These are phyloP conservation scores for Trichosporon inkin DNA, from an alignment of 1,284 basidiomycete species.

Conservation along the genomic window DNA sequence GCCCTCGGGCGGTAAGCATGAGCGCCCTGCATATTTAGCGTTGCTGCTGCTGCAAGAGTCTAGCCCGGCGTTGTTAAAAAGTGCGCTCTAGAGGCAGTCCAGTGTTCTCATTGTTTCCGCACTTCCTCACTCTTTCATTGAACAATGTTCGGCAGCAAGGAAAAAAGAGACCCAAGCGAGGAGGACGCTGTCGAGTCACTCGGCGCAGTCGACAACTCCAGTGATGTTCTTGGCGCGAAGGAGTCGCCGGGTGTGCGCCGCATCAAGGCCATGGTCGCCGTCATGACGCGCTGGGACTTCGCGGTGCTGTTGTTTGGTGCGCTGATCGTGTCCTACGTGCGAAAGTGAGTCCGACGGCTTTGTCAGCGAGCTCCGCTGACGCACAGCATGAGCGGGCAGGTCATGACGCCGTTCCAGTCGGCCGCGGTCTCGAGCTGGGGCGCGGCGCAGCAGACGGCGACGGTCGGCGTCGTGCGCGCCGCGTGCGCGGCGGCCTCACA, in stretches of 20 bases:
- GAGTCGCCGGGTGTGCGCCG: slow-evolving; percentile 14
- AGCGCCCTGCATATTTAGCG: no score
- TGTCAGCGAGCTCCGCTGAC: neutral
- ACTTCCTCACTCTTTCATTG: no score
- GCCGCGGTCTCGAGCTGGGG: slow-evolving; percentile 12
- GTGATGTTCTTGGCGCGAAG: neutral
- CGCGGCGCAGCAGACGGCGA: slow-evolving; percentile 6
- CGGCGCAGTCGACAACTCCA: neutral
- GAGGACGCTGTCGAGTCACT: neutral
- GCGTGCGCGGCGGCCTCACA: slow-evolving; percentile 63
- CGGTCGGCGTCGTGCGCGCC: slow-evolving; percentile 25
- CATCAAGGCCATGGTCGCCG: slow-evolving; percentile 14
- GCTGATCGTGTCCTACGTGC: slow-evolving; percentile 43
- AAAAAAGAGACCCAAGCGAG: neutral
- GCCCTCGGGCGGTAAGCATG: no score
- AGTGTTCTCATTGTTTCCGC: no score
- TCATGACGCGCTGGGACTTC: slow-evolving; percentile 10
- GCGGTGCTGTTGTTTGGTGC: slow-evolving; percentile 39
- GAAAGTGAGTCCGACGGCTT: slow-evolving; percentile 16
- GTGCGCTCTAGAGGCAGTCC: no score
- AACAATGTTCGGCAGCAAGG: no score
- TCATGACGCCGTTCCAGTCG: slow-evolving; percentile 11
- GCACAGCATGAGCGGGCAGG: slow-evolving; percentile 5
- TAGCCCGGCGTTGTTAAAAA: no score
- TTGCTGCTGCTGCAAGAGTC: no score